A percentile compares a stretch with the other conserved stretches of the same genome.
Conservation (phyloP, 305 asterid species). For the Fraxinus baroniana region DNA sequence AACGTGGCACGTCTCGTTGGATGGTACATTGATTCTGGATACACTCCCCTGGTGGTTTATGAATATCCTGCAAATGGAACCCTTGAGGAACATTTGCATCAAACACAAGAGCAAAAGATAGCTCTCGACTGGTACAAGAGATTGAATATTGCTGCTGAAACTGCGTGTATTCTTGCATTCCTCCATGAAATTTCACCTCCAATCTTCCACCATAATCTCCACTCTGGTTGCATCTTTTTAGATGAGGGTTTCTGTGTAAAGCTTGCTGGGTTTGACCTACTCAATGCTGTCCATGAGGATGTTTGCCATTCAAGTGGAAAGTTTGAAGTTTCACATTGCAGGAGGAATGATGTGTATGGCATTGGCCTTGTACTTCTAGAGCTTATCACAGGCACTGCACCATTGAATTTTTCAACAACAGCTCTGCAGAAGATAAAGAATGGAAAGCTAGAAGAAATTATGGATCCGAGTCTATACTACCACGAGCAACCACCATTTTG, state of each 20-base stretch:
- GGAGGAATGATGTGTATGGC: slow-evolving; percentile 51
- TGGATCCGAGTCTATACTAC: slow-evolving; percentile 58
- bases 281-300: slow-evolving; percentile 10
- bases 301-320: slow-evolving; percentile 15
- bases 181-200: slow-evolving; percentile 59
- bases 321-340: slow-evolving; percentile 18
- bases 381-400: slow-evolving; percentile 46
- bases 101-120: slow-evolving; percentile 31
- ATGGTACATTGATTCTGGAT: slow-evolving; percentile 50
- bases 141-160: slow-evolving; percentile 45
- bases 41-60: slow-evolving; percentile 45
- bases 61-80: slow-evolving; percentile 52
- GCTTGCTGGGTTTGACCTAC: slow-evolving; percentile 48
- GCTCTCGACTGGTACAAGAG: slow-evolving; percentile 54
- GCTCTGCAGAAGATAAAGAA: slow-evolving; percentile 55
- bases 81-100: slow-evolving; percentile 42
- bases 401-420: slow-evolving; percentile 22
- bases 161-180: slow-evolving; percentile 51
- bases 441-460: slow-evolving; percentile 67
- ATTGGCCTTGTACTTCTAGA: slow-evolving; percentile 56
- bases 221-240: slow-evolving; percentile 48
- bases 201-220: slow-evolving; percentile 47
- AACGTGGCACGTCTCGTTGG: slow-evolving; percentile 56
- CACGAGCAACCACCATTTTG: slow-evolving; percentile 55
- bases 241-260: slow-evolving; percentile 44